phyloP scores from a whole-genome alignment of 495 filamentous ascomycete species.

The Podospora tetraspora region DNA sequence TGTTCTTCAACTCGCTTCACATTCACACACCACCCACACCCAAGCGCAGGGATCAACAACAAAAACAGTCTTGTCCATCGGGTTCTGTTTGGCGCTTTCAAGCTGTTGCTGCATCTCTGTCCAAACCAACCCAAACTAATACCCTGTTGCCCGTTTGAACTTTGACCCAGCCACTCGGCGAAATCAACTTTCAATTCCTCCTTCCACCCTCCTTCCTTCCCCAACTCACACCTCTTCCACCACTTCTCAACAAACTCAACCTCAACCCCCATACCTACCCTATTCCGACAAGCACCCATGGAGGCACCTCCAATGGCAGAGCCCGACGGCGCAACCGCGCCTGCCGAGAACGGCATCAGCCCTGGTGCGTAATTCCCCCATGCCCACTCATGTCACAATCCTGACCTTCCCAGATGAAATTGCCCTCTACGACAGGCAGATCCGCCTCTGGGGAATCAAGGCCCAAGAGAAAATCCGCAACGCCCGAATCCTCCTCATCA shows the following conservation, averaged over 20 bases:
- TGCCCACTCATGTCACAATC: not conserved
- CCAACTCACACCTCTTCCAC: not conserved
- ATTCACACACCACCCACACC: not conserved
- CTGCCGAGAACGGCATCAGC: constrained; percentile 27
- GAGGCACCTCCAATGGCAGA: not conserved
- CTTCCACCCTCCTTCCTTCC: not conserved
- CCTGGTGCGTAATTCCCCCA: constrained; percentile 23
- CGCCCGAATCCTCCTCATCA: constrained; percentile 85
- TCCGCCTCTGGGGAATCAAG: constrained; percentile 95
- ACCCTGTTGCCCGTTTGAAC: not conserved
- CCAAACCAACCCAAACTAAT: not conserved
- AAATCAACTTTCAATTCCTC: not conserved
- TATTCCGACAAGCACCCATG: not conserved
- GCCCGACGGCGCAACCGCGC: constrained; percentile 12
- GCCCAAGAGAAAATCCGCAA: constrained; percentile 86
- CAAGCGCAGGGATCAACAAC: not conserved
- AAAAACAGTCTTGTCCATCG: not conserved
- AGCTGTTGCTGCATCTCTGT: not conserved
- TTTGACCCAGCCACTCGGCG: not conserved
- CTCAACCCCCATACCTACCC: not conserved
- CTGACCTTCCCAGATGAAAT: constrained; percentile 68
- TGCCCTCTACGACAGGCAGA: constrained; percentile 95
- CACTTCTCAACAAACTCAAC: not conserved
- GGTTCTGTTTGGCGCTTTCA: not conserved
- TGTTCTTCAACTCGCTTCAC: not conserved